Evolutionary conservation across 768 basidiomycete genomes (phyloP).

Genomic region (Termitomyces sp.): DNA sequence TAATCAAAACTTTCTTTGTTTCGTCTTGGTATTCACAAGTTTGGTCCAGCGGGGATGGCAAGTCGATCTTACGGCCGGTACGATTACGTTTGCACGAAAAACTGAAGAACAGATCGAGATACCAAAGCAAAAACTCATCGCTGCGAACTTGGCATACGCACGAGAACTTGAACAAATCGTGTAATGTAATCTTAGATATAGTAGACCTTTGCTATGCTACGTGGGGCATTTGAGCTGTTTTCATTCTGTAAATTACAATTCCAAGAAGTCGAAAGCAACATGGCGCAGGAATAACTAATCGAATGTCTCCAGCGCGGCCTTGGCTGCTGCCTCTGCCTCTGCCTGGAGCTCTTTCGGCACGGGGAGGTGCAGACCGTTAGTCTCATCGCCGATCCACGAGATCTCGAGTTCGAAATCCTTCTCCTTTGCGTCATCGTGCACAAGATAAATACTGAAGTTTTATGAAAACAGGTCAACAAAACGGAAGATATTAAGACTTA

Average conservation of each 20-base stretch:
- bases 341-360: conserved; percentile 83
- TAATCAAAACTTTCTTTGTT: conserved; percentile 21
- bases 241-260: conserved; percentile 11
- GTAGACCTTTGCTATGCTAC: not conserved
- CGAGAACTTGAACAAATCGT: conserved; percentile 91
- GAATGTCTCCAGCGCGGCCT: conserved; percentile 70
- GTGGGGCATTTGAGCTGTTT: not conserved
- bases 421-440: conserved; percentile 97
- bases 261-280: conserved; percentile 12
- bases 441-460: conserved; percentile 84
- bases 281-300: conserved; percentile 28
- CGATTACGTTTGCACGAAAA: conserved; percentile 77
- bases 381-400: conserved; percentile 92
- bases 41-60: conserved; percentile 73
- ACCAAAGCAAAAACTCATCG: conserved; percentile 80
- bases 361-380: conserved; percentile 69
- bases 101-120: conserved; percentile 82
- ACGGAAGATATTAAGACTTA: not conserved
- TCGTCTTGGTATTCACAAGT: conserved; percentile 1
- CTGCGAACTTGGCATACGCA: conserved; percentile 74
- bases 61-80: conserved; percentile 64
- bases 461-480: not conserved
- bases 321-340: conserved; percentile 87
- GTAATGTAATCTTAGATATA: conserved; percentile 42
- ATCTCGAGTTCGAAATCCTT: conserved; percentile 98